Conservation (phyloP, 371 early-diverging fungal species). For the Mortierella sp. region DNA sequence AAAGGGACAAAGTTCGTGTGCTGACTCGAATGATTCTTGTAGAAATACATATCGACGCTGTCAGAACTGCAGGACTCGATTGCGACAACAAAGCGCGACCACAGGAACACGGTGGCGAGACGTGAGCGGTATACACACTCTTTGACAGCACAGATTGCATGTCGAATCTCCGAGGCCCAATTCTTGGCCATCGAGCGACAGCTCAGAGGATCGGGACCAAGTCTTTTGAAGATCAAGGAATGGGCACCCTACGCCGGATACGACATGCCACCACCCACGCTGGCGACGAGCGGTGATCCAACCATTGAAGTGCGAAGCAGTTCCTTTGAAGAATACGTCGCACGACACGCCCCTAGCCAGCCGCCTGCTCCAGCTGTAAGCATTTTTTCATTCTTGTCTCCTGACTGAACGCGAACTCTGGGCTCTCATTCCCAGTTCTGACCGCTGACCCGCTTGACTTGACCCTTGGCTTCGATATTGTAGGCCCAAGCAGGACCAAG, state of each 20-base stretch:
- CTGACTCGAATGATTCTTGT: background rate
- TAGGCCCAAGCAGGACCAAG: constrained; percentile 15
- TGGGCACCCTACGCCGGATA: constrained; percentile 52
- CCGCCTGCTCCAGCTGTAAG: constrained; percentile 1
- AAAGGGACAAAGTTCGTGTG: background rate
- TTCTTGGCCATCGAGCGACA: constrained; percentile 50
- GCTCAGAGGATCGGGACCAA: constrained; percentile 51
- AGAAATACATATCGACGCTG: constrained; percentile 52
- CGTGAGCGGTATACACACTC: constrained; percentile 50
- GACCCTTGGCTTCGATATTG: background rate
- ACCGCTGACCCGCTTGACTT: background rate
- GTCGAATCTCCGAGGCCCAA: constrained; percentile 48
- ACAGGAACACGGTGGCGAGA: constrained; percentile 38
- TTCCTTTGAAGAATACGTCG: constrained; percentile 44
- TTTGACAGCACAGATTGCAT: constrained; percentile 43
- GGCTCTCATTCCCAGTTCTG: background rate
- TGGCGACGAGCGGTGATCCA: constrained; percentile 37
- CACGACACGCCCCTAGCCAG: constrained; percentile 13
- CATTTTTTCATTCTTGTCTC: no score
- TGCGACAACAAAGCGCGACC: constrained; percentile 37
- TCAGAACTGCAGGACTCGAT: constrained; percentile 52
- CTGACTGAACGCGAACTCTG: background rate
- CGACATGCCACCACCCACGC: constrained; percentile 46
- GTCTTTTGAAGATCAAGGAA: constrained; percentile 51
- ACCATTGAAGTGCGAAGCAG: constrained; percentile 31